These are phyloP conservation scores for Blastobotrys ciferrii DNA, from an alignment of 1,139 yeast genomes.

Conservation along the genomic window DNA sequence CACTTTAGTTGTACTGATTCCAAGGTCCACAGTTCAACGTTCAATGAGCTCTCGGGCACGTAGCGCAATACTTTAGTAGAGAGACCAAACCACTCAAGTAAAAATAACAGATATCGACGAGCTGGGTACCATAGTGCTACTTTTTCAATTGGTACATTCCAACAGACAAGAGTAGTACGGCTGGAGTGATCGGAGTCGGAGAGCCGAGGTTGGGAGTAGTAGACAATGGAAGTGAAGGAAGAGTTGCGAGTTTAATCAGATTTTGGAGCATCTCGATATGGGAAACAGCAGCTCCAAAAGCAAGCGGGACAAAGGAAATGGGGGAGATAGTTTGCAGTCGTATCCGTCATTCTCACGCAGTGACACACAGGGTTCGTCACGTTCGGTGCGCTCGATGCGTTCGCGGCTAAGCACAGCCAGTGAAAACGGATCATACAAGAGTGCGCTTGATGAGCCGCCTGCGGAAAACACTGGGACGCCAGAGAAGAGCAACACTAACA, in stretches of 20 bases:
- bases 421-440: constrained; percentile 27
- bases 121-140: no score
- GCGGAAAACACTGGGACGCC: not conserved
- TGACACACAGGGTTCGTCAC: constrained; percentile 43
- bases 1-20: no score
- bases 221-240: not conserved
- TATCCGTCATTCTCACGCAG: constrained; percentile 42
- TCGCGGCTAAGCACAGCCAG: constrained; percentile 28
- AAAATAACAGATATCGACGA: no score
- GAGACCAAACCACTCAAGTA: no score
- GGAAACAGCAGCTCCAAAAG: constrained; percentile 36
- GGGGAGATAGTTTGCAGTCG: constrained; percentile 32
- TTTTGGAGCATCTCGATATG: constrained; percentile 25
- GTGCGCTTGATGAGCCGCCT: constrained; percentile 7
- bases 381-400: constrained; percentile 35
- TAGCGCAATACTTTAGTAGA: no score
- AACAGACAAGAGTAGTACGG: no score
- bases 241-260: not conserved
- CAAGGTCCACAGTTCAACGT: no score
- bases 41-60: no score
- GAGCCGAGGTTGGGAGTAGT: not conserved
- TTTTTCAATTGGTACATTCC: no score
- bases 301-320: constrained; percentile 27
- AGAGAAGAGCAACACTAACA: constrained; percentile 8
- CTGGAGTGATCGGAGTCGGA: not conserved